Evolutionary conservation across 2,329 filamentous ascomycete species (phyloP).

Genomic region (Zymoseptoria tritici): DNA sequence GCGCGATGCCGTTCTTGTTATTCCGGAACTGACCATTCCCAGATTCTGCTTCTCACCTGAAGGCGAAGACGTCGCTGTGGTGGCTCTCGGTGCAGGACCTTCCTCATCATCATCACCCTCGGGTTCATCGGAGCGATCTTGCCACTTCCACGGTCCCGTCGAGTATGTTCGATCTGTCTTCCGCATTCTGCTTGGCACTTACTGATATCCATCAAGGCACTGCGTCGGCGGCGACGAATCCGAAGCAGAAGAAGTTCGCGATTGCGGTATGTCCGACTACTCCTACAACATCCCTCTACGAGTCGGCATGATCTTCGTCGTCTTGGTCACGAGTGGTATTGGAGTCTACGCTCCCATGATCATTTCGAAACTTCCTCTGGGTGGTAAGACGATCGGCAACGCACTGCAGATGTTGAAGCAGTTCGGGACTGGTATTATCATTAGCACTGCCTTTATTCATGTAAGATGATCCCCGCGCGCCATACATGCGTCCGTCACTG

Average conservation of each 20-base stretch:
- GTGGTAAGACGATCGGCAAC: constrained; percentile 41
- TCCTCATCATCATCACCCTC: not conserved
- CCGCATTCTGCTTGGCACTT: no score
- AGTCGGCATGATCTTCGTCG: constrained; percentile 64
- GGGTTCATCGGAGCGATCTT: constrained; percentile 31
- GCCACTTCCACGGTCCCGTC: constrained; percentile 69
- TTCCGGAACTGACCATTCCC: no score
- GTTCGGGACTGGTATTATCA: constrained; percentile 65
- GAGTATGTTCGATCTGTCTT: no score
- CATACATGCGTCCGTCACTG: not conserved
- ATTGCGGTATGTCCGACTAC: constrained; percentile 45
- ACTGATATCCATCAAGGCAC: constrained; percentile 40
- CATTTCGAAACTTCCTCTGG: constrained; percentile 47
- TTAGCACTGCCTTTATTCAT: constrained; percentile 64
- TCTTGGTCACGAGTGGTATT: constrained; percentile 60
- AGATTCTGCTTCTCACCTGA: constrained; percentile 5
- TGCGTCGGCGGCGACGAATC: constrained; percentile 46
- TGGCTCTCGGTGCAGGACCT: constrained; percentile 26
- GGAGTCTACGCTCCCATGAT: constrained; percentile 64
- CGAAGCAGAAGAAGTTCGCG: constrained; percentile 21
- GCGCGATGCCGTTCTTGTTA: no score
- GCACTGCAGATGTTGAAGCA: constrained; percentile 60
- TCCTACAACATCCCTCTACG: constrained; percentile 62
- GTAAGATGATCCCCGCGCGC: constrained; percentile 33
- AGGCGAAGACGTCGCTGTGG: constrained; percentile 1